A percentile compares a stretch with the other conserved stretches of the same genome.
These are phyloP conservation scores for Fusarium sp. DNA, from an alignment of 2,329 filamentous ascomycete genomes.

Conservation along the genomic window DNA sequence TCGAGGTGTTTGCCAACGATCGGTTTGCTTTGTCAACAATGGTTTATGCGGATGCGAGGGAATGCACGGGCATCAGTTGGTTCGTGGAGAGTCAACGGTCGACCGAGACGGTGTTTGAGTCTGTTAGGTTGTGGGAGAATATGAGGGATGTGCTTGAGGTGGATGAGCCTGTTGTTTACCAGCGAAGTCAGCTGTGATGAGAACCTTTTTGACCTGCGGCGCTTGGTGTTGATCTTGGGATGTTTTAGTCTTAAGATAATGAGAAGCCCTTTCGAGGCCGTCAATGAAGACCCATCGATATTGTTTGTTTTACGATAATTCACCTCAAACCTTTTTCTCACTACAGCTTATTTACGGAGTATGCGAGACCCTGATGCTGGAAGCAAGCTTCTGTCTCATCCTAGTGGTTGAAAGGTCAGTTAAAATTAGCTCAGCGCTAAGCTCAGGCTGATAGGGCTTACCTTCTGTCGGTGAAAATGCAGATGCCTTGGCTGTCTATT, in stretches of 20 bases:
- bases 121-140: slow-evolving; percentile 43
- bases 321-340: too few species aligned
- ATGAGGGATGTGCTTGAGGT: slow-evolving; percentile 31
- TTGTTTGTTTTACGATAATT: too few species aligned
- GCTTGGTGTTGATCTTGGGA: neutral
- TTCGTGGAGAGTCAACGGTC: slow-evolving; percentile 37
- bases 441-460: too few species aligned
- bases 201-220: fast-evolving
- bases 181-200: slow-evolving; percentile 26
- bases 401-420: too few species aligned
- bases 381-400: too few species aligned
- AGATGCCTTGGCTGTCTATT: too few species aligned
- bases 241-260: neutral
- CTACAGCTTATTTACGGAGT: too few species aligned
- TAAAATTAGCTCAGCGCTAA: too few species aligned
- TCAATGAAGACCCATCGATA: too few species aligned
- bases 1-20: slow-evolving; percentile 50
- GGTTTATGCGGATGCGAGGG: slow-evolving; percentile 39
- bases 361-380: too few species aligned
- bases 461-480: too few species aligned
- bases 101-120: slow-evolving; percentile 36
- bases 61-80: slow-evolving; percentile 44
- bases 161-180: slow-evolving; percentile 27
- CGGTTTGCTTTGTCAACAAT: slow-evolving; percentile 48
- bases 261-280: neutral